Conservation (phyloP, 2,329 filamentous ascomycete species). For the Cyphellophora europaea region DNA sequence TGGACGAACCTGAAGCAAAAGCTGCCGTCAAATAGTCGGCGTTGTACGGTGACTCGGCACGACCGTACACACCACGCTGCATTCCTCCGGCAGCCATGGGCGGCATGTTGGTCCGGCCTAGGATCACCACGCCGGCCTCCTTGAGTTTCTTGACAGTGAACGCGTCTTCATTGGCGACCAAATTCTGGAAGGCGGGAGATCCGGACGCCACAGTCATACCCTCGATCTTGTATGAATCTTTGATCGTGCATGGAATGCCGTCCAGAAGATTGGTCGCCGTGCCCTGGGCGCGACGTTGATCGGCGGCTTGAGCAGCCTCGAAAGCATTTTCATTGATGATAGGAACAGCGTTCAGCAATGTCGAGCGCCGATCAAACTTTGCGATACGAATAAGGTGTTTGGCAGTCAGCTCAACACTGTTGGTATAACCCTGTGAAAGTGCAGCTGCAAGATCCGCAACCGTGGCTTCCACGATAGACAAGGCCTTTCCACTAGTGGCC, state of each 20-base stretch:
- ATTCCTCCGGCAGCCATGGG: conserved; percentile 51
- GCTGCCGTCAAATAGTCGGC: conserved; percentile 42
- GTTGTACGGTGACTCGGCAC: conserved; percentile 50
- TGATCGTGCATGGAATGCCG: conserved; percentile 49
- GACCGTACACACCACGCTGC: conserved; percentile 47
- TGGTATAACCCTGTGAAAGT: conserved; percentile 30
- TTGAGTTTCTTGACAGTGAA: conserved; percentile 39
- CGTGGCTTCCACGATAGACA: no score
- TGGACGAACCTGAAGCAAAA: conserved; percentile 43
- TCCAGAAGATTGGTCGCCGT: conserved; percentile 34
- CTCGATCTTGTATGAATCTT: conserved; percentile 47
- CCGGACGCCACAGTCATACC: conserved; percentile 45
- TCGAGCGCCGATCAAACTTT: conserved; percentile 32
- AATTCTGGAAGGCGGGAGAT: conserved; percentile 43
- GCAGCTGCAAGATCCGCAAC: conserved; percentile 30
- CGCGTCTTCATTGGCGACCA: conserved; percentile 44
- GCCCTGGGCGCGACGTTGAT: conserved; percentile 33
- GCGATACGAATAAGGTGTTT: conserved; percentile 39
- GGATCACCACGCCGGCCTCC: conserved; percentile 40
- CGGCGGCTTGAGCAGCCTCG: conserved; percentile 38
- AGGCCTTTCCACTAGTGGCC: no score
- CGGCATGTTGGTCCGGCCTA: conserved; percentile 52
- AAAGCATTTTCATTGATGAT: conserved; percentile 38
- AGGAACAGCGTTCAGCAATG: conserved; percentile 38
- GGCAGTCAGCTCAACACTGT: conserved; percentile 35